phyloP scores from a whole-genome alignment of 2,329 filamentous ascomycete species.

The Alternaria viburni region DNA sequence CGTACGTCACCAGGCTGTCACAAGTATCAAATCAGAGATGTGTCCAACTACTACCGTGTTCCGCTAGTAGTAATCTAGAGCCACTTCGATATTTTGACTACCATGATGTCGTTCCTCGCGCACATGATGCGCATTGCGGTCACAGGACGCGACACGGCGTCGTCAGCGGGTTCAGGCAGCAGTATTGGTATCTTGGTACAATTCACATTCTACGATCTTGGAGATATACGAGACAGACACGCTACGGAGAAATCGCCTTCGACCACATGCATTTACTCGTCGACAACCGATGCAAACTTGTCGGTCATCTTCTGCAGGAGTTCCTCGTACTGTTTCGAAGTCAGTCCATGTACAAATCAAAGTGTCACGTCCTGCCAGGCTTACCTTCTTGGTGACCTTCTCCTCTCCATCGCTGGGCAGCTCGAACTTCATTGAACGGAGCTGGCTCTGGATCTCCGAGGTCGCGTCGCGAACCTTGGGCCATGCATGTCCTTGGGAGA shows the following conservation, averaged over 20 bases:
- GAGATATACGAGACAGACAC: slow-evolving; percentile 31
- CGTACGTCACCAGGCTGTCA: slow-evolving; percentile 12
- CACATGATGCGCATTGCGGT: slow-evolving; percentile 29
- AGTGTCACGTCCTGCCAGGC: slow-evolving; percentile 23
- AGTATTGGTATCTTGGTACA: slow-evolving; percentile 33
- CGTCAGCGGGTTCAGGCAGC: slow-evolving; percentile 45
- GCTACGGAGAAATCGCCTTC: slow-evolving; percentile 34
- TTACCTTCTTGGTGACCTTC: slow-evolving; percentile 80
- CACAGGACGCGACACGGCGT: slow-evolving; percentile 39
- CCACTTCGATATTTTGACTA: background rate
- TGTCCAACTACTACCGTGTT: background rate
- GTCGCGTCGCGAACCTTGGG: slow-evolving; percentile 91
- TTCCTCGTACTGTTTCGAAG: slow-evolving; percentile 76
- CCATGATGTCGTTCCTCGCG: background rate
- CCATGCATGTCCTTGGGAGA: slow-evolving; percentile 91
- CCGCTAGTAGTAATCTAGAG: background rate
- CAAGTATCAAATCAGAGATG: background rate
- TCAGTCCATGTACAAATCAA: slow-evolving; percentile 45
- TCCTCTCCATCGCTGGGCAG: slow-evolving; percentile 85
- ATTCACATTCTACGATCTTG: slow-evolving; percentile 35
- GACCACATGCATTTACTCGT: slow-evolving; percentile 74
- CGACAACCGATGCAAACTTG: slow-evolving; percentile 94
- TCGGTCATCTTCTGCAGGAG: slow-evolving; percentile 92
- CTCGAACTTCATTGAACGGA: slow-evolving; percentile 97
- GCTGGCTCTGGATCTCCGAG: slow-evolving; percentile 79